Evolutionary conservation across 805 yeast genomes (phyloP).

Genomic region (Pichia scutulata): DNA sequence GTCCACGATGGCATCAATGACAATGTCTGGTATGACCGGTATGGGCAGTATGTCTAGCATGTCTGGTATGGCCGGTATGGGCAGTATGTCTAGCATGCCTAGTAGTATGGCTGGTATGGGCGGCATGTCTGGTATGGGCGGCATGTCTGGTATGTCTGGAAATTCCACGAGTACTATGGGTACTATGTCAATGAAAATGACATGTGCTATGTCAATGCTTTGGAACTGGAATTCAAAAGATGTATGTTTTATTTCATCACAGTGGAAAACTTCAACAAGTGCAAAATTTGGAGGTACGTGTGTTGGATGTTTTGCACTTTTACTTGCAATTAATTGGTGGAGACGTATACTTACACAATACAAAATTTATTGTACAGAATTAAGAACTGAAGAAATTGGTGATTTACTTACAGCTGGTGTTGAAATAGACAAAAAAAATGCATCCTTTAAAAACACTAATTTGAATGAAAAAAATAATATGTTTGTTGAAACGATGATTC

Average conservation of each 20-base stretch:
- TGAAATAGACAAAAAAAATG: neutral
- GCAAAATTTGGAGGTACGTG: constrained; percentile 17
- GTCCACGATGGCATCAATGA: neutral
- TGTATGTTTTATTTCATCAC: constrained; percentile 12
- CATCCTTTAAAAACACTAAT: neutral
- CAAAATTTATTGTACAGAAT: constrained; percentile 4
- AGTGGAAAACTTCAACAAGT: constrained; percentile 14
- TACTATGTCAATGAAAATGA: constrained; percentile 1
- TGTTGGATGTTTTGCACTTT: constrained; percentile 14
- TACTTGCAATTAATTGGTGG: constrained; percentile 14
- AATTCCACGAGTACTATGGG: neutral
- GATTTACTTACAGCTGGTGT: constrained; percentile 1
- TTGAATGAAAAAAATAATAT: neutral
- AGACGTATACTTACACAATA: constrained; percentile 13
- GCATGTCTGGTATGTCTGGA: neutral
- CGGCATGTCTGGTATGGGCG: constrained; percentile 1
- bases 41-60: neutral
- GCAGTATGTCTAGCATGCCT: neutral
- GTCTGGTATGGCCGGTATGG: neutral
- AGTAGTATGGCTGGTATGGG: neutral
- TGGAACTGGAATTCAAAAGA: constrained; percentile 17
- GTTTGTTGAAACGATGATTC: constrained; percentile 7
- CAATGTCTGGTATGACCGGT: constrained; percentile 1
- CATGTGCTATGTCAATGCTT: constrained; percentile 17
- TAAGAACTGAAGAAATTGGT: constrained; percentile 7